Conservation (phyloP, 345 rosid genomes). For the Fremontodendron californicum region DNA sequence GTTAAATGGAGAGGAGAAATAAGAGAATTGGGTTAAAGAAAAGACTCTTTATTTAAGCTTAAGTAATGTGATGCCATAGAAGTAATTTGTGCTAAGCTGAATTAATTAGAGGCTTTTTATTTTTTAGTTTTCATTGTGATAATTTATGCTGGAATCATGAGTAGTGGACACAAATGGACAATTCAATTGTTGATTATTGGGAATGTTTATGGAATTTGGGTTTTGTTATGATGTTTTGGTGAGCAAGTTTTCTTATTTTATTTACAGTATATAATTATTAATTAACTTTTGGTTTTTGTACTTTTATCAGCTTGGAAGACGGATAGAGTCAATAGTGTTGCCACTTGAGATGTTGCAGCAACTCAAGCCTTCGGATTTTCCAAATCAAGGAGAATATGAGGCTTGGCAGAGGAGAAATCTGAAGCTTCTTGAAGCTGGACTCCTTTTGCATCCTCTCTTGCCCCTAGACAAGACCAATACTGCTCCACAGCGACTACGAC, state of each 20-base stretch:
- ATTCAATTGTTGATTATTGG: neutral
- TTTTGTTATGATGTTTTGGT: neutral
- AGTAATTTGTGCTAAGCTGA: neutral
- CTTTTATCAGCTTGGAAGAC: conserved; percentile 73
- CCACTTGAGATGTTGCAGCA: conserved; percentile 91
- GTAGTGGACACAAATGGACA: neutral
- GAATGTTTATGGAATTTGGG: neutral
- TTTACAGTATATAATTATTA: neutral
- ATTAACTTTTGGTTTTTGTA: neutral
- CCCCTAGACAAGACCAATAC: conserved; percentile 50
- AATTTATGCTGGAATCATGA: neutral
- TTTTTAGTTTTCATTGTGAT: neutral
- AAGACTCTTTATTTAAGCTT: neutral
- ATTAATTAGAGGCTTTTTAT: neutral
- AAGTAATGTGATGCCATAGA: neutral
- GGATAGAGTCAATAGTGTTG: conserved; percentile 72
- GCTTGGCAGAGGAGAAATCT: conserved; percentile 79
- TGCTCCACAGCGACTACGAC: conserved; percentile 53
- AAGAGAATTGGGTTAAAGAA: neutral
- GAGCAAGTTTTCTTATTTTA: neutral
- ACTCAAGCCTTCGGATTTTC: conserved; percentile 70
- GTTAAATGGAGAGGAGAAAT: too few relatives aligned
- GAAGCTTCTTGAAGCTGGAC: conserved; percentile 85
- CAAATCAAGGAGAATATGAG: conserved; percentile 64
- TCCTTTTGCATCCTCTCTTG: conserved; percentile 65